Base-by-base conservation (phyloP, 2,329 filamentous ascomycete species). In the Fusarium sp. region DNA sequence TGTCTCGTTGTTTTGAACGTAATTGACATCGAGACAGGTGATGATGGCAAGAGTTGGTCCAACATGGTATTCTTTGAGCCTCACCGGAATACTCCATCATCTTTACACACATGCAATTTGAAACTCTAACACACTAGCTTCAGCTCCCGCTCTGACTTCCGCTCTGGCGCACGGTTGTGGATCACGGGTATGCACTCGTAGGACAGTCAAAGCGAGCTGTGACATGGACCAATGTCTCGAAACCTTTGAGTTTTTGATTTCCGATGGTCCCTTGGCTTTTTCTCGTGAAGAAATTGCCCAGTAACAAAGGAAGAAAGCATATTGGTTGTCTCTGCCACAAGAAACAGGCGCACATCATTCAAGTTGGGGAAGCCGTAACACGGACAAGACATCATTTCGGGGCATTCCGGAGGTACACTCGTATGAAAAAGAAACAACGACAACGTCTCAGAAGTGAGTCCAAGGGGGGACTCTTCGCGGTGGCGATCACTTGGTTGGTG, bases 131-230 rank as follows among this genome's bases (percentile, higher is more conserved):
- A 29, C 37, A 20, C 37, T 64, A 41, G 31, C 37, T 48, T 37
- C 35, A 41, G 8, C 29, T 41, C 22, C 33, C 54, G 41, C 63
- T 35, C 57, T 22, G 11, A 27, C 29, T 67, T 58, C 45, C 24
- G 45, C 45, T 67, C 65, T 63, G 41, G 56, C 59, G 29, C 56
- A 27, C 27, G 39, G 41, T 39, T 66, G 69, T 73, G 66, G 66
- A 73, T 70, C 61, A 24, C 24, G 18, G 54, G 35, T 56, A 66
- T 61, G 64, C 39, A 64, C 45, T 24, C 45, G 29, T 58, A 41
- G 35, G 37, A 6, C n/a, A 8, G 56, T 57, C 29, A 29, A 54
- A 45, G 60, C 69, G n/a, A 54, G 57, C 37, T 37, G 14, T 13
- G 39, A n/a, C 29, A 37, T 63, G 18, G 22, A 10, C 63, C 58